Percentiles rank a stretch among this genome's conserved stretches.
phyloP scores from a whole-genome alignment of 345 rosid genomes.

The Populus davidiana region DNA sequence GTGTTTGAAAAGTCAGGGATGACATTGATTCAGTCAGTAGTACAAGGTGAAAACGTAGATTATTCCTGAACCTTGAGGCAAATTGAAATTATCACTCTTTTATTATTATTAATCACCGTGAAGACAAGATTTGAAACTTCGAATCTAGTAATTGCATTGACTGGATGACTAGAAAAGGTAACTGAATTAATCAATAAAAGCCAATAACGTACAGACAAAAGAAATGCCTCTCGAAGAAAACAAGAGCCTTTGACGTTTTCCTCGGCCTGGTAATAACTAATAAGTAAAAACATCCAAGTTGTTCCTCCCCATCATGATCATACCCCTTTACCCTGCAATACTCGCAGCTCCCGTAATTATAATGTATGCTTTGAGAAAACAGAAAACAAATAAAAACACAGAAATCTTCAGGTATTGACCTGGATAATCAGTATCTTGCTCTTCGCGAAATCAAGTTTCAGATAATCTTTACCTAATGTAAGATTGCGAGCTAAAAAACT shows the following conservation, averaged over 20 bases:
- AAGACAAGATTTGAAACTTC: neutral
- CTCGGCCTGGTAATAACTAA: neutral
- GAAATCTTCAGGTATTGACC: too few species aligned
- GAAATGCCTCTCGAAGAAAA: neutral
- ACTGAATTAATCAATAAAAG: neutral
- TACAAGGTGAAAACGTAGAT: neutral
- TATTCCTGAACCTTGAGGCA: neutral
- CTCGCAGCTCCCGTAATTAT: neutral
- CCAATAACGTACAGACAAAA: constrained; percentile 6
- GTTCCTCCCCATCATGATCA: too few species aligned
- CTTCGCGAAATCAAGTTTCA: neutral
- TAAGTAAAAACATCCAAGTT: neutral
- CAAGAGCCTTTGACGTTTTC: constrained; percentile 1
- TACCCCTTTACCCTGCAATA: too few species aligned
- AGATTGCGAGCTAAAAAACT: too few species aligned
- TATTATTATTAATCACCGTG: neutral
- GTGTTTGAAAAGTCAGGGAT: neutral
- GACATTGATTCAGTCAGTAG: neutral
- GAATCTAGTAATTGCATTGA: constrained; percentile 4
- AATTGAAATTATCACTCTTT: neutral
- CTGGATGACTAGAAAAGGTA: neutral
- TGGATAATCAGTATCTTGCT: neutral
- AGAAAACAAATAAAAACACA: neutral
- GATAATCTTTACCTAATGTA: neutral
- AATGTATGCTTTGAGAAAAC: neutral